Conservation (phyloP, 805 yeast genomes). For the Sugiyamaella smithiae region DNA sequence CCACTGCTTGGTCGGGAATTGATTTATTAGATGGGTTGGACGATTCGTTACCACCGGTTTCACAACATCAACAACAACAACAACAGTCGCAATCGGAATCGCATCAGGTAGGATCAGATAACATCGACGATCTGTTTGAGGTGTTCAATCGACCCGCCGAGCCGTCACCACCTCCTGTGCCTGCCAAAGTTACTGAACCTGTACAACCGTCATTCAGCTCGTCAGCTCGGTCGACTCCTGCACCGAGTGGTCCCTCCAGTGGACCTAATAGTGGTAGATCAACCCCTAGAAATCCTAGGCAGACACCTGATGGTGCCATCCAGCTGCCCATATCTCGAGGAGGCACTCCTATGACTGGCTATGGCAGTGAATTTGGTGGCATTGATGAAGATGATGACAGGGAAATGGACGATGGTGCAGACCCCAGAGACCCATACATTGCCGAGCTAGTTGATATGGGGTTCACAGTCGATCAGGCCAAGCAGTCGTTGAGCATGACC, state of each 20-base stretch:
- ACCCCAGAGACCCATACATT: slow-evolving; percentile 37
- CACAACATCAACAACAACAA: slow-evolving; percentile 2
- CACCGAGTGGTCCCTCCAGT: slow-evolving; percentile 1
- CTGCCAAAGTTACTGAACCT: background rate
- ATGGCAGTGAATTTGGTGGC: no score
- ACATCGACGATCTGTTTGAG: slow-evolving; percentile 25
- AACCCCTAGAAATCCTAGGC: background rate
- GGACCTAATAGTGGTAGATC: slow-evolving; percentile 2
- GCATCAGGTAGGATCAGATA: slow-evolving; percentile 4
- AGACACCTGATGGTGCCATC: background rate
- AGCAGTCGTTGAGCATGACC: slow-evolving; percentile 54
- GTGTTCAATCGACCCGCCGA: slow-evolving; percentile 24
- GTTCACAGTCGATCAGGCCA: slow-evolving; percentile 59
- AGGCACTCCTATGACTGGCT: background rate
- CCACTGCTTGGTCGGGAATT: slow-evolving; percentile 28
- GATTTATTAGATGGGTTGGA: slow-evolving; percentile 27
- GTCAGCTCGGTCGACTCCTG: background rate
- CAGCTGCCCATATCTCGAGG: background rate
- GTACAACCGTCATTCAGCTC: background rate
- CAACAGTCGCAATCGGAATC: background rate
- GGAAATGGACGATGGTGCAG: background rate
- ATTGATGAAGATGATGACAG: background rate
- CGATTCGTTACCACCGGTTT: background rate
- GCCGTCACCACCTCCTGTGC: slow-evolving; percentile 7
- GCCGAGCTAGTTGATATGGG: slow-evolving; percentile 82